Evolutionary conservation across 2,329 filamentous ascomycete species (phyloP).

Genomic region (Trichoderma oligosporum): DNA sequence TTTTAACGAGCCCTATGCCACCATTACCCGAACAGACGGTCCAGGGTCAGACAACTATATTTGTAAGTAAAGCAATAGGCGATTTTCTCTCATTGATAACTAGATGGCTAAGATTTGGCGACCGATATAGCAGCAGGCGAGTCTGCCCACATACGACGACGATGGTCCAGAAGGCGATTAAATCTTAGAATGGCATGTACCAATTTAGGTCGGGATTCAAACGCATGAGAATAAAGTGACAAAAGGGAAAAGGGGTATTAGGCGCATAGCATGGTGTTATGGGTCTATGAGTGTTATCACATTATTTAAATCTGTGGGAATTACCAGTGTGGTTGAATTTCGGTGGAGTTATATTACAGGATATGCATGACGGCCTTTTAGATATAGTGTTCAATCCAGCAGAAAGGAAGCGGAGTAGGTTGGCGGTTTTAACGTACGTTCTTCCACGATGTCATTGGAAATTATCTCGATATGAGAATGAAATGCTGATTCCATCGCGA

Average conservation of each 20-base stretch:
- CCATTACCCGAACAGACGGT: slow-evolving; percentile 37
- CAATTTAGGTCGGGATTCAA: neutral
- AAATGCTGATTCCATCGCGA: too few species aligned
- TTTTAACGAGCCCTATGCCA: slow-evolving; percentile 36
- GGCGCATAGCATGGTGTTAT: neutral
- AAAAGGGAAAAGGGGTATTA: neutral
- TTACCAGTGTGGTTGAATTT: neutral
- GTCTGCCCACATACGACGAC: slow-evolving; percentile 13
- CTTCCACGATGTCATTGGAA: too few species aligned
- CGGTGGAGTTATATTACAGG: slow-evolving; percentile 1
- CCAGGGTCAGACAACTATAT: slow-evolving; percentile 42
- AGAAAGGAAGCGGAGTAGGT: too few species aligned
- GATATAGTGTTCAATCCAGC: neutral
- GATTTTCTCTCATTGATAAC: slow-evolving; percentile 34
- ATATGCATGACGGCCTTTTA: slow-evolving; percentile 5
- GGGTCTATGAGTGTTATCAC: neutral
- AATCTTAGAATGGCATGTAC: neutral
- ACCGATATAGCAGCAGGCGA: slow-evolving; percentile 24
- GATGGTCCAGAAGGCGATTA: slow-evolving; percentile 4
- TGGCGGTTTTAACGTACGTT: too few species aligned
- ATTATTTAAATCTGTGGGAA: neutral
- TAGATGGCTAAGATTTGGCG: slow-evolving; percentile 40
- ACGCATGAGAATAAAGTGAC: neutral
- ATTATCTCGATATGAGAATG: too few species aligned
- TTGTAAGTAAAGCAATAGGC: slow-evolving; percentile 40